These are phyloP conservation scores for Coniochaeta sp. DNA, from an alignment of 2,329 filamentous ascomycete species.

Conservation along the genomic window DNA sequence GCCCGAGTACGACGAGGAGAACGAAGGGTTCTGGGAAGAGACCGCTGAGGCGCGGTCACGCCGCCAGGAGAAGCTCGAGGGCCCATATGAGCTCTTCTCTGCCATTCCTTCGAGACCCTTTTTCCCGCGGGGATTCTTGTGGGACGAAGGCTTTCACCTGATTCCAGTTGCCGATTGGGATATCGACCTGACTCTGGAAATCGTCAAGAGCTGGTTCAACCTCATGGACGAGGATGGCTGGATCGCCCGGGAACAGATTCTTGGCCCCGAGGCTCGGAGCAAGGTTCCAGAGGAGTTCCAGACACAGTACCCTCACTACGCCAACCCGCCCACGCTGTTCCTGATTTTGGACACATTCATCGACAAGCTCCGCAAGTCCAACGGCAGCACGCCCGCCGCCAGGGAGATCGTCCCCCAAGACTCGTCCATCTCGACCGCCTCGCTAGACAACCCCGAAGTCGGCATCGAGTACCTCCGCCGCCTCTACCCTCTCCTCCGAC, in stretches of 20 bases:
- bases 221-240: constrained; percentile 96
- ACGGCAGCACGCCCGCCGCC: constrained; percentile 35
- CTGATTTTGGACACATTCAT: constrained; percentile 80
- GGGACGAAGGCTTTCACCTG: constrained; percentile 97
- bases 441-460: constrained; percentile 60
- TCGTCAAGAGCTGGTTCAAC: constrained; percentile 92
- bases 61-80: constrained; percentile 63
- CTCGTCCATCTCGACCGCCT: constrained; percentile 50
- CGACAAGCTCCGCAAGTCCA: constrained; percentile 59
- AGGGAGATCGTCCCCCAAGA: constrained; percentile 35
- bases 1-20: constrained; percentile 90
- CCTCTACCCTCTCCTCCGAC: constrained; percentile 80
- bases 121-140: constrained; percentile 92
- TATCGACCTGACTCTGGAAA: constrained; percentile 76
- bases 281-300: constrained; percentile 94
- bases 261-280: constrained; percentile 84
- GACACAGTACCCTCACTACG: constrained; percentile 92
- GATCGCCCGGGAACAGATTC: constrained; percentile 94
- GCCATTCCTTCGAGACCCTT: constrained; percentile 89
- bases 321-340: constrained; percentile 92
- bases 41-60: constrained; percentile 70
- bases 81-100: constrained; percentile 83
- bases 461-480: constrained; percentile 65
- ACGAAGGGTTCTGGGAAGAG: constrained; percentile 93
- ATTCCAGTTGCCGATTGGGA: constrained; percentile 92